Conservation (phyloP, 1,139 yeast genomes). For the Schizosaccharomyces versatilis region DNA sequence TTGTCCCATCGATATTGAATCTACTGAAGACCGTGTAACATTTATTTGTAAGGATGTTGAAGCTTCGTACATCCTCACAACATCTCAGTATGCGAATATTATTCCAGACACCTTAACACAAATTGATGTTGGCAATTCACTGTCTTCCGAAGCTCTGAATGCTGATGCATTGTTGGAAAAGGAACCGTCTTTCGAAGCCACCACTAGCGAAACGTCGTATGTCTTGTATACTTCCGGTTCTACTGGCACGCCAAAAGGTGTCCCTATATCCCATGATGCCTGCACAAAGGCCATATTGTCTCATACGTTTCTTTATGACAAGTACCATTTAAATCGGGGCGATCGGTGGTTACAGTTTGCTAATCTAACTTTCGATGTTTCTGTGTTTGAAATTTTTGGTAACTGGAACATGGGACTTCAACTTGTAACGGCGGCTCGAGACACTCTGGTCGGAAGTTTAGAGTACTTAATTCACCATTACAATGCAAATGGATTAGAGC, state of each 20-base stretch:
- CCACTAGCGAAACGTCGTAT: slow-evolving; percentile 9
- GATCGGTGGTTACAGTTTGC: slow-evolving; percentile 13
- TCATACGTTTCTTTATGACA: slow-evolving; percentile 11
- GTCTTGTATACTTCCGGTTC: slow-evolving; percentile 15
- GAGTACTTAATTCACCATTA: slow-evolving; percentile 9
- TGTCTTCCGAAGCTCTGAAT: not conserved
- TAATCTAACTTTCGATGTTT: slow-evolving; percentile 14
- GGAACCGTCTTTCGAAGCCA: slow-evolving; percentile 1
- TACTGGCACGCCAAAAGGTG: slow-evolving; percentile 14
- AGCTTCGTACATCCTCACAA: slow-evolving; percentile 10
- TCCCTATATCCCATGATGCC: slow-evolving; percentile 12
- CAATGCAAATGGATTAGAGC: slow-evolving; percentile 12
- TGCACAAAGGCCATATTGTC: slow-evolving; percentile 13
- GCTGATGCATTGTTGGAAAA: not conserved
- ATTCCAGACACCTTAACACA: not conserved
- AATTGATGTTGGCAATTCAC: not conserved
- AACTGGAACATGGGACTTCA: slow-evolving; percentile 12
- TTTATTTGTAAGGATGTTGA: slow-evolving; percentile 11
- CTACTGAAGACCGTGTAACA: slow-evolving; percentile 12
- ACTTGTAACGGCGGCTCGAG: slow-evolving; percentile 12
- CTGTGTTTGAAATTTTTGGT: slow-evolving; percentile 13
- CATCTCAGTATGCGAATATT: not conserved
- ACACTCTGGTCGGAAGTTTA: slow-evolving; percentile 10
- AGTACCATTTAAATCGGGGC: not conserved
- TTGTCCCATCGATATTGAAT: slow-evolving; percentile 13